Conservation (phyloP, 768 basidiomycete genomes). For the Hortiboletus flavorubellus region DNA sequence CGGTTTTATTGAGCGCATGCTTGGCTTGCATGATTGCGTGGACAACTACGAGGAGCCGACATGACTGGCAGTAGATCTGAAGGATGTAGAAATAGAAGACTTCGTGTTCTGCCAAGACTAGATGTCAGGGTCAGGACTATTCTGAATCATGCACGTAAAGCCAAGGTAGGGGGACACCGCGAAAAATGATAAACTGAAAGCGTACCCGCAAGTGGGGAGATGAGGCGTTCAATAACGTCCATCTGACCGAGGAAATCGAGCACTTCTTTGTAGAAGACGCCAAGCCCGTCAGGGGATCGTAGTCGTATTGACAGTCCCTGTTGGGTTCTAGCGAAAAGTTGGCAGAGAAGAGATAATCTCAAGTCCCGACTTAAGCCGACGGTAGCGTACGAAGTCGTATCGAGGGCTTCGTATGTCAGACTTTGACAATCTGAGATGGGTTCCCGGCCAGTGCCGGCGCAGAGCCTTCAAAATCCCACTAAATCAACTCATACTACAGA, state of each 20-base stretch:
- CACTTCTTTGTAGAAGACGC: slow-evolving; percentile 34
- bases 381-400: slow-evolving; percentile 23
- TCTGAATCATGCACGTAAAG: background rate
- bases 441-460: slow-evolving; percentile 41
- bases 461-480: slow-evolving; percentile 32
- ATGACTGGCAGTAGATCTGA: slow-evolving; percentile 38
- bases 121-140: slow-evolving; percentile 22
- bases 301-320: slow-evolving; percentile 33
- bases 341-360: slow-evolving; percentile 36
- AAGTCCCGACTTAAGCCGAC: slow-evolving; percentile 30
- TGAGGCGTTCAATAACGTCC: slow-evolving; percentile 36
- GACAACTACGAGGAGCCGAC: slow-evolving; percentile 37
- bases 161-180: background rate
- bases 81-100: slow-evolving; percentile 42
- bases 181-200: background rate
- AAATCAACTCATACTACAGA: background rate
- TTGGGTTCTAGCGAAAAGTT: slow-evolving; percentile 33
- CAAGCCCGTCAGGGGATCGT: slow-evolving; percentile 24
- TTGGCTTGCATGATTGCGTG: slow-evolving; percentile 33
- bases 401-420: slow-evolving; percentile 31
- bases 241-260: slow-evolving; percentile 32
- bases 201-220: slow-evolving; percentile 38
- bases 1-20: slow-evolving; percentile 17
- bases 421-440: slow-evolving; percentile 36
- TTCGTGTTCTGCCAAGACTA: slow-evolving; percentile 43